Evolutionary conservation across 1,284 basidiomycete species (phyloP).

Genomic region (Heterobasidion occidentale): DNA sequence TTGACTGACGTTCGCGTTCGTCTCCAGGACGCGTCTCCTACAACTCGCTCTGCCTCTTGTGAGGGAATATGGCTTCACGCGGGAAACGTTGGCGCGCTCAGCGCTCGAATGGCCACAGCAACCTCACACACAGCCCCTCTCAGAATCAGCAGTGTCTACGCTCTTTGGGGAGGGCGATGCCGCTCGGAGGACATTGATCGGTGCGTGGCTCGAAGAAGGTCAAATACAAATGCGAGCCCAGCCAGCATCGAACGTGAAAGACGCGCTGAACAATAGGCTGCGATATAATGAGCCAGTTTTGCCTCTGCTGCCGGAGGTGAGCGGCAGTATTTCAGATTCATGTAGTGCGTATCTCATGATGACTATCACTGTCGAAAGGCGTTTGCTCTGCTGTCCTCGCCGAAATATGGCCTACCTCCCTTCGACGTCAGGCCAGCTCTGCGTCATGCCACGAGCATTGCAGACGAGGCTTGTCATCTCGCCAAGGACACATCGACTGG

Average conservation of each 20-base stretch:
- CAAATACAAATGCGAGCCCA: constrained; percentile 38
- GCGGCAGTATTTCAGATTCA: constrained; percentile 7
- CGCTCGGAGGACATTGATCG: constrained; percentile 54
- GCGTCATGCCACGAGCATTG: constrained; percentile 48
- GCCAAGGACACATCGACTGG: constrained; percentile 49
- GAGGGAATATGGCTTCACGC: constrained; percentile 60
- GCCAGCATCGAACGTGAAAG: constrained; percentile 28
- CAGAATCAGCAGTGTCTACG: constrained; percentile 60
- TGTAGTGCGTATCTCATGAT: not conserved
- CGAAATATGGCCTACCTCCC: constrained; percentile 34
- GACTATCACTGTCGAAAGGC: constrained; percentile 31
- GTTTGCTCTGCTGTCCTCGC: constrained; percentile 53
- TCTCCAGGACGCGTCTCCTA: constrained; percentile 28
- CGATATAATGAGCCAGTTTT: constrained; percentile 59
- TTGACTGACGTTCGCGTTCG: not conserved
- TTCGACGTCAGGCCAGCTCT: constrained; percentile 54
- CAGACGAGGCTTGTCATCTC: constrained; percentile 60
- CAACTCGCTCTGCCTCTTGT: constrained; percentile 57
- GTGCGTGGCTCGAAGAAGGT: constrained; percentile 65
- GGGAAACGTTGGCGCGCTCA: constrained; percentile 57
- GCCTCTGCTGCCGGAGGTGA: constrained; percentile 54
- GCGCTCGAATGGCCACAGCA: constrained; percentile 43
- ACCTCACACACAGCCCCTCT: constrained; percentile 50
- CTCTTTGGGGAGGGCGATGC: constrained; percentile 66
- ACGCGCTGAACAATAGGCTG: constrained; percentile 45